Evolutionary conservation across 768 basidiomycete species (phyloP), one percentile per base, ranked within the genome.

Genomic region (Phylloporus scabripes): DNA sequence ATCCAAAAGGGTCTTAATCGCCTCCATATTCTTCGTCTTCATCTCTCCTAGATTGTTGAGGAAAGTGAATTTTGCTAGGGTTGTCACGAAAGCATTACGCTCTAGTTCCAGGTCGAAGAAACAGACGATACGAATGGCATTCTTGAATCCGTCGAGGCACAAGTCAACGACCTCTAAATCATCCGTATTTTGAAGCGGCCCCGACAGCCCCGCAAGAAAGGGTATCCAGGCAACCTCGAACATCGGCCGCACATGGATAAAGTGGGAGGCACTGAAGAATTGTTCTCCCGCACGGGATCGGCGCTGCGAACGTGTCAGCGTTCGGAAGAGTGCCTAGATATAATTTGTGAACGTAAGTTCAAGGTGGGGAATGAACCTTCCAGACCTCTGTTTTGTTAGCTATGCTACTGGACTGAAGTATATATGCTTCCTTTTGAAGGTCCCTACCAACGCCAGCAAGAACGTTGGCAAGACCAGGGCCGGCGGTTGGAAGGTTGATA

Each of bases 211-310:
- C 12, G 96, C 95, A 20, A 99, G 77, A 70, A 97, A 94, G 1
- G 96, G 84, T 72, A 98, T 98, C 96, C 96, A 99, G 18, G 92
- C 94, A 7, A 97, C 94, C 68, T 98, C 95, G 59, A 99, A 96
- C 96, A 99, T 99, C 17, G 96, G 95, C 32, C 84, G 81, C 52
- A 98, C 95, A 64, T 99, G 96, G 49, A 97, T 82, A 53, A 93
- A 91, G 61, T 97, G 90, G 0, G 92, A 96, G 1, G 96, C 96
- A 54, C 90, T 92, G 72, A 94, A 96, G 72, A 92, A 99, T 53
- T 95, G 90, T 54, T 96, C 92, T 21, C 75, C 80, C 5, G 72
- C 68, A 65, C 82, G 87, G 7, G 83, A 80, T 58, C 87, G 89
- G n/a, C 89, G 81, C 63, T 97, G 94, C 23, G 91, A 81, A 28